Base-by-base conservation (phyloP, 192 early-diverging fungal species). In the Coemansia sp. region DNA sequence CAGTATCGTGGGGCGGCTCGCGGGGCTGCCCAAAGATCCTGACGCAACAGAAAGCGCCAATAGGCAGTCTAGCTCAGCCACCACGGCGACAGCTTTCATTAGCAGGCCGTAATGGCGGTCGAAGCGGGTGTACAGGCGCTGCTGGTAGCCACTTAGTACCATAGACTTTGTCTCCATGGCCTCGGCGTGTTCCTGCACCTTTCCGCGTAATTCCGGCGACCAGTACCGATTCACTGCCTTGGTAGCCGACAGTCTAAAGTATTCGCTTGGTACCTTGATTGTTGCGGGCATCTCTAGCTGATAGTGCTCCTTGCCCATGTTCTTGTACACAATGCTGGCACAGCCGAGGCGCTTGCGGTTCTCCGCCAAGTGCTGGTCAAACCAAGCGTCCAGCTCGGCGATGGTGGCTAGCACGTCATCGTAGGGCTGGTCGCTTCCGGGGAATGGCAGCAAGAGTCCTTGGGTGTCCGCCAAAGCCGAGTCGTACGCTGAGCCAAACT, bases 301-400 rank as follows among this genome's bases (percentile, higher is more conserved):
- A 74, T 94, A 96, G 17, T 92, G 88, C 70, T 99, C 98, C 77
- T 99, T 99, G 45, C 96, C 95, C 59, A 97, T 82, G 80, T 96
- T 88, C 66, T 91, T 92, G 86, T 92, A 99, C 4, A 81, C 77
- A 36, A 96, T 77, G 63, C 88, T 89, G 6, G 84, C 72, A 2
- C 88, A 94, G 82, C 85, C 86, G 24, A 95, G 68, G 42, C 81
- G 68, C 46, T 77, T 80, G 63, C 92, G 86, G 24, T 81, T 85
- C 59, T 94, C 89, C 37, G 78, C 67, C 37, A 94, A 70, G 68
- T 95, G 86, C 35, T 78, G 48, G 10, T 89, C 88, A 42, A 99
- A 86, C 75, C 88, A 83, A 0, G 62, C 70, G 56, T 93, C 89
- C 13, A 96, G 74, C 37, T 85, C 81, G 6, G 80, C 77, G 4